A percentile compares a stretch with the other conserved stretches of the same genome.
Conservation (phyloP, 2,329 filamentous ascomycete species). For the Talaromyces islandicus region DNA sequence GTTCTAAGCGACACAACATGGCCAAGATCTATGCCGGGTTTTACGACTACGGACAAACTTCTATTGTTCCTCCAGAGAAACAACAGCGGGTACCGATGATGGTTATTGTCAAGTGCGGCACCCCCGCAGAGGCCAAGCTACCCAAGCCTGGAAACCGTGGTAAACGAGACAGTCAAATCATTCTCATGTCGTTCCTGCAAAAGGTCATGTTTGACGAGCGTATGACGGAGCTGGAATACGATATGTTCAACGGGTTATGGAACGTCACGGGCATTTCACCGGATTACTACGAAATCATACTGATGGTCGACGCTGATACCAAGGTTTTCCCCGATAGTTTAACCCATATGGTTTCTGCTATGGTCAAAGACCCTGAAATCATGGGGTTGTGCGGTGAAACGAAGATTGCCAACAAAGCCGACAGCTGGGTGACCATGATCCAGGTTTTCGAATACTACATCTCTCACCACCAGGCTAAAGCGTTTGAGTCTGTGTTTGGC, state of each 20-base stretch:
- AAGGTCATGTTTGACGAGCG: slow-evolving; percentile 99
- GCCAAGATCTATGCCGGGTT: slow-evolving; percentile 97
- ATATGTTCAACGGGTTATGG: slow-evolving; percentile 99
- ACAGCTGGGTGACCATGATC: slow-evolving; percentile 93
- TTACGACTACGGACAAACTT: slow-evolving; percentile 87
- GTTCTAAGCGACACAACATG: slow-evolving; percentile 98
- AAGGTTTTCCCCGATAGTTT: slow-evolving; percentile 98
- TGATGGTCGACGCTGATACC: slow-evolving; percentile 99
- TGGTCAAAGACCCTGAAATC: slow-evolving; percentile 98
- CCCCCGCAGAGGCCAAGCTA: slow-evolving; percentile 72
- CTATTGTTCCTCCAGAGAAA: slow-evolving; percentile 72
- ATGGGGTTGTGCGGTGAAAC: slow-evolving; percentile 99
- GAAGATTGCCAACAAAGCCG: slow-evolving; percentile 97
- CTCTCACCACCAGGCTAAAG: slow-evolving; percentile 93
- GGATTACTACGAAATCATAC: slow-evolving; percentile 94
- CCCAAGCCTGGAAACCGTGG: slow-evolving; percentile 94
- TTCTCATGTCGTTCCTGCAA: slow-evolving; percentile 98
- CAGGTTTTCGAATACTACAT: slow-evolving; percentile 98
- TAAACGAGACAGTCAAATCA: slow-evolving; percentile 98
- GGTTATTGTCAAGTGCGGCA: slow-evolving; percentile 91
- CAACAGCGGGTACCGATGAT: slow-evolving; percentile 98
- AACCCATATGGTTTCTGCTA: slow-evolving; percentile 97
- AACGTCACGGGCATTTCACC: slow-evolving; percentile 97
- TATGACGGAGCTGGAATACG: slow-evolving; percentile 98
- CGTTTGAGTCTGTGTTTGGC: slow-evolving; percentile 96